Conservation (phyloP, 371 early-diverging fungal genomes). For the Blakeslea trispora region DNA sequence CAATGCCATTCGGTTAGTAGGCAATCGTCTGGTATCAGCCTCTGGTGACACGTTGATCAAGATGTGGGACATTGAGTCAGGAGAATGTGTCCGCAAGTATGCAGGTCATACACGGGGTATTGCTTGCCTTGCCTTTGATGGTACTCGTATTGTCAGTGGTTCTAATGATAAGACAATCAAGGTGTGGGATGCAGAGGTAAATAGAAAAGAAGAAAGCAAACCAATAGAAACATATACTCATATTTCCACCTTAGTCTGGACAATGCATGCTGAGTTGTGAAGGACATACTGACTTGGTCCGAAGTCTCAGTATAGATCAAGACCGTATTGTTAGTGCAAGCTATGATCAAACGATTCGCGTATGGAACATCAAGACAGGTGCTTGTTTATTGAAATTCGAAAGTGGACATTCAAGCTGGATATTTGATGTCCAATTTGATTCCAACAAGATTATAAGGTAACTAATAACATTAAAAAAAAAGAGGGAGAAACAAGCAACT, state of each 20-base stretch:
- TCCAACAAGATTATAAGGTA: slow-evolving; percentile 77
- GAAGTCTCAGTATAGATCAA: slow-evolving; percentile 80
- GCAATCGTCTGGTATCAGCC: slow-evolving; percentile 77
- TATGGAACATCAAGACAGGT: slow-evolving; percentile 80
- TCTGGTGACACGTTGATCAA: slow-evolving; percentile 88
- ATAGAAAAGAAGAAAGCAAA: background rate
- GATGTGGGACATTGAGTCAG: slow-evolving; percentile 84
- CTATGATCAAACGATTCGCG: slow-evolving; percentile 95
- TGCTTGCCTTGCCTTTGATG: slow-evolving; percentile 94
- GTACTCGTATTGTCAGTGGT: slow-evolving; percentile 87
- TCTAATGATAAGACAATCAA: slow-evolving; percentile 95
- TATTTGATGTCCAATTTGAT: slow-evolving; percentile 93
- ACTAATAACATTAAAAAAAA: slow-evolving; percentile 5
- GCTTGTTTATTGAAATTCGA: slow-evolving; percentile 60
- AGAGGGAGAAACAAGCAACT: background rate
- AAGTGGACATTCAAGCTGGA: slow-evolving; percentile 87
- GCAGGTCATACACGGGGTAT: slow-evolving; percentile 83
- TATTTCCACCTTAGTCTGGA: slow-evolving; percentile 58
- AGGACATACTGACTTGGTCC: slow-evolving; percentile 92
- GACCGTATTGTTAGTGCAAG: slow-evolving; percentile 55
- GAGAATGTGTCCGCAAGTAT: slow-evolving; percentile 66
- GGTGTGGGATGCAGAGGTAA: slow-evolving; percentile 85
- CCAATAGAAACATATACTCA: background rate
- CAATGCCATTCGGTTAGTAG: slow-evolving; percentile 82
- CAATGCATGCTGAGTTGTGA: slow-evolving; percentile 59